A percentile compares a stretch with the other conserved stretches of the same genome.
phyloP scores from a whole-genome alignment of 495 filamentous ascomycete genomes.

The Daldinia concentrica region DNA sequence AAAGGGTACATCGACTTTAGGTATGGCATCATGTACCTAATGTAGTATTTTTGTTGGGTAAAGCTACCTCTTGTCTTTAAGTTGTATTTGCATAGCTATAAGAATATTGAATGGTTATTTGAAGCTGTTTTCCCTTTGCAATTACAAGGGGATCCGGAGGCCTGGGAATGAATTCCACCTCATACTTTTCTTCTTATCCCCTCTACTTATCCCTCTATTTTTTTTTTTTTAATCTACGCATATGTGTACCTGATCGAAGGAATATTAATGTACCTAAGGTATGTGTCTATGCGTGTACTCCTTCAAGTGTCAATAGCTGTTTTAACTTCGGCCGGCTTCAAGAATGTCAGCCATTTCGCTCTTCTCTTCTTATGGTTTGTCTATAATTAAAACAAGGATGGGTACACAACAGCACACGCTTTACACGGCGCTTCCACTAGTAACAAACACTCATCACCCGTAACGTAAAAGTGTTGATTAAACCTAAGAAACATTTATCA shows the following conservation, averaged over 20 bases:
- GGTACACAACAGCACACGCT: slow-evolving; percentile 28
- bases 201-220: neutral
- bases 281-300: neutral
- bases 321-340: slow-evolving; percentile 8
- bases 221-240: neutral
- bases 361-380: slow-evolving; percentile 6
- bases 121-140: neutral
- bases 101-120: neutral
- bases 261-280: neutral
- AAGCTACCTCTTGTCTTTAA: neutral
- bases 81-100: neutral
- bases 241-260: neutral
- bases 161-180: slow-evolving; percentile 21
- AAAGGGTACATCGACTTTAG: neutral
- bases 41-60: neutral
- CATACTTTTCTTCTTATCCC: neutral
- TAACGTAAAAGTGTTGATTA: neutral
- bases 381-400: slow-evolving; percentile 37
- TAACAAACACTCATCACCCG: slow-evolving; percentile 1
- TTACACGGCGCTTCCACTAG: slow-evolving; percentile 11
- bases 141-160: slow-evolving; percentile 18
- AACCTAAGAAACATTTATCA: neutral
- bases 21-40: neutral
- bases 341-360: slow-evolving; percentile 12
- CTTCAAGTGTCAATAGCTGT: neutral